Evolutionary conservation across 2,329 filamentous ascomycete genomes (phyloP).

Genomic region (Alternaria sp.): DNA sequence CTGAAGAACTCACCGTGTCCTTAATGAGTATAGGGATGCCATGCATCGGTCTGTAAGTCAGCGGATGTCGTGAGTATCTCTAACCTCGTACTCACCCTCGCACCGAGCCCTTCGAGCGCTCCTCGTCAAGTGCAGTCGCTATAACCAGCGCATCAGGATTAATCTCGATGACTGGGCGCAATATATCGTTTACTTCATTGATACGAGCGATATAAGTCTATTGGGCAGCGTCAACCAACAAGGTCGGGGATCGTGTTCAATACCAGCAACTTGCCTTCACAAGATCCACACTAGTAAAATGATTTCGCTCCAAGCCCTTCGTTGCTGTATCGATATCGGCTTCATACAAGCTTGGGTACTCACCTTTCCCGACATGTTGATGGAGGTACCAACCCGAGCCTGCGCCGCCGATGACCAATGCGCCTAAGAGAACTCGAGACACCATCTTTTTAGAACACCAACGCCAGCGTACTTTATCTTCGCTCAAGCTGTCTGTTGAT

Average conservation of each 20-base stretch:
- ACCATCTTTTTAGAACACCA: neutral
- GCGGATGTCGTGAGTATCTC: neutral
- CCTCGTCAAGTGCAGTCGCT: conserved; percentile 65
- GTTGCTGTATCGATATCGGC: neutral
- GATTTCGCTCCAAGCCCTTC: neutral
- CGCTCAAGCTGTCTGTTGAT: neutral
- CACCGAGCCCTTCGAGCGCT: conserved; percentile 62
- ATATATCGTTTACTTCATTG: neutral
- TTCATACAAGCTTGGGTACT: neutral
- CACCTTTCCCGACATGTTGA: neutral
- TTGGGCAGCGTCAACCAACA: neutral
- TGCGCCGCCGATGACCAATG: neutral
- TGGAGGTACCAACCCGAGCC: neutral
- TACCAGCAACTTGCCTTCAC: neutral
- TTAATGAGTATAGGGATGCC: conserved; percentile 79
- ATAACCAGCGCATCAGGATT: conserved; percentile 72
- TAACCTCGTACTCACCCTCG: conserved; percentile 52
- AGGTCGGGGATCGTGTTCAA: neutral
- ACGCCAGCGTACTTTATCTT: too few relatives aligned
- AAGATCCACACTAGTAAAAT: neutral
- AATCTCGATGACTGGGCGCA: conserved; percentile 60
- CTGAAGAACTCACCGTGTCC: conserved; percentile 53
- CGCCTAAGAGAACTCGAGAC: neutral
- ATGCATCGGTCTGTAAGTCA: conserved; percentile 61
- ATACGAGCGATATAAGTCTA: neutral